Percentiles rank a stretch among this genome's conserved stretches.
Evolutionary conservation across 108 stramenopile genomes (phyloP).

Genomic region (Skeletonema potamos): DNA sequence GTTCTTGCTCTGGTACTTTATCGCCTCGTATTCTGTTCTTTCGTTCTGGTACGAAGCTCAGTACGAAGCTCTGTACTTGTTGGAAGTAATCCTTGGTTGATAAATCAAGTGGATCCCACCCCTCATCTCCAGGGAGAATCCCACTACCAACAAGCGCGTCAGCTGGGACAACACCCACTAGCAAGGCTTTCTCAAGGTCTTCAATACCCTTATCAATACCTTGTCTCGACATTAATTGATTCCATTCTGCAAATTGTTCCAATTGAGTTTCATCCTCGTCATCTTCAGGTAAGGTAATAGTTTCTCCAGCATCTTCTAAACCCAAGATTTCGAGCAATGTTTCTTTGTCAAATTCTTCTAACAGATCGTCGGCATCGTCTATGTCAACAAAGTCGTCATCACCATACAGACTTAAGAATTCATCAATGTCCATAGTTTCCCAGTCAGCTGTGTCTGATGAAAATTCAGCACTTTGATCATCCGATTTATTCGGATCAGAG

Average conservation of each 20-base stretch:
- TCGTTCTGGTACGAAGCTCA: conserved; percentile 54
- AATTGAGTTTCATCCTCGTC: conserved; percentile 3
- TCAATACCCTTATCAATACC: conserved; percentile 54
- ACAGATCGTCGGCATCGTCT: conserved; percentile 17
- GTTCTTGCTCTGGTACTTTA: conserved; percentile 1
- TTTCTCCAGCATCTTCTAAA: conserved; percentile 25
- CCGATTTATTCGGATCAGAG: neutral
- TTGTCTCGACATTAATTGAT: conserved; percentile 10
- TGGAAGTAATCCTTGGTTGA: conserved; percentile 73
- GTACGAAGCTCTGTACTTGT: conserved; percentile 51
- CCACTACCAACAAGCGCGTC: conserved; percentile 79
- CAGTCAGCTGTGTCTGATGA: conserved; percentile 5
- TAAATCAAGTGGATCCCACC: conserved; percentile 82
- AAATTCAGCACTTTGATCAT: neutral
- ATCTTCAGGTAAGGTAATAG: conserved; percentile 13
- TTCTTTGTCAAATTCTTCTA: conserved; percentile 42
- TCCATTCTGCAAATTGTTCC: conserved; percentile 10
- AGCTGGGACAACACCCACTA: conserved; percentile 65
- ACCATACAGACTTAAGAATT: conserved; percentile 29
- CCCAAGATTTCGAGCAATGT: conserved; percentile 44
- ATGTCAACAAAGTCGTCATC: conserved; percentile 28
- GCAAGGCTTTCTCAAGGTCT: conserved; percentile 64
- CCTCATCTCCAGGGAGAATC: conserved; percentile 79
- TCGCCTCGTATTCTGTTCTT: conserved; percentile 16
- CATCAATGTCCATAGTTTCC: conserved; percentile 39